A percentile compares a stretch with the other conserved stretches of the same genome.
phyloP scores from a whole-genome alignment of 2,329 filamentous ascomycete species.

The Neonectria ditissima region DNA sequence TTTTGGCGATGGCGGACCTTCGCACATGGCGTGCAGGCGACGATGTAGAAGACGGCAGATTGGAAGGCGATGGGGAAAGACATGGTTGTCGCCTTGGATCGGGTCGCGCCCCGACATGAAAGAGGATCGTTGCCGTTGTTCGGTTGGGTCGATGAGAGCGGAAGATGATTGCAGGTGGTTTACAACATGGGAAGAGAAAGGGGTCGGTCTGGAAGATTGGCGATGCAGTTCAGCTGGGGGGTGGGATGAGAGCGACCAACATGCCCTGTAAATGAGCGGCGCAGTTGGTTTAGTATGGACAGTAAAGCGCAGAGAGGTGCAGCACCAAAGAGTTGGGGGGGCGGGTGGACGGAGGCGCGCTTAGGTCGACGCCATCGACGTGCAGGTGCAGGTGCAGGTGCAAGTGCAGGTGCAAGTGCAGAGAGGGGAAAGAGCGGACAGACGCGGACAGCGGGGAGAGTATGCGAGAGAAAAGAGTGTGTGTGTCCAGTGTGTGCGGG shows the following conservation, averaged over 20 bases:
- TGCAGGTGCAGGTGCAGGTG: not conserved
- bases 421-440: not conserved
- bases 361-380: slow-evolving; percentile 4
- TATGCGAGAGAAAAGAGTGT: not conserved
- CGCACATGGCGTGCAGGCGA: slow-evolving; percentile 83
- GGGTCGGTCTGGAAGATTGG: slow-evolving; percentile 13
- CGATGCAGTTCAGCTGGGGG: slow-evolving; percentile 20
- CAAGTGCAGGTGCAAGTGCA: not conserved
- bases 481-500: not conserved
- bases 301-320: not conserved
- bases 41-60: slow-evolving; percentile 81
- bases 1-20: slow-evolving; percentile 77
- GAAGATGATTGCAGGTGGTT: not conserved
- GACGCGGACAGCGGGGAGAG: not conserved
- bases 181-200: slow-evolving; percentile 20
- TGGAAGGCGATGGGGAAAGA: slow-evolving; percentile 72
- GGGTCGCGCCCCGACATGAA: slow-evolving; percentile 37
- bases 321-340: slow-evolving; percentile 11
- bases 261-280: slow-evolving; percentile 25
- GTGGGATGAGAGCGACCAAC: slow-evolving; percentile 4
- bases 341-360: slow-evolving; percentile 11
- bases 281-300: slow-evolving; percentile 6
- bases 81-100: slow-evolving; percentile 49
- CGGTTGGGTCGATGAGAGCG: not conserved
- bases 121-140: not conserved